A percentile compares a stretch with the other conserved stretches of the same genome.
Evolutionary conservation across 371 early-diverging fungal species (phyloP).

Genomic region (Lichtheimia hyalospora): DNA sequence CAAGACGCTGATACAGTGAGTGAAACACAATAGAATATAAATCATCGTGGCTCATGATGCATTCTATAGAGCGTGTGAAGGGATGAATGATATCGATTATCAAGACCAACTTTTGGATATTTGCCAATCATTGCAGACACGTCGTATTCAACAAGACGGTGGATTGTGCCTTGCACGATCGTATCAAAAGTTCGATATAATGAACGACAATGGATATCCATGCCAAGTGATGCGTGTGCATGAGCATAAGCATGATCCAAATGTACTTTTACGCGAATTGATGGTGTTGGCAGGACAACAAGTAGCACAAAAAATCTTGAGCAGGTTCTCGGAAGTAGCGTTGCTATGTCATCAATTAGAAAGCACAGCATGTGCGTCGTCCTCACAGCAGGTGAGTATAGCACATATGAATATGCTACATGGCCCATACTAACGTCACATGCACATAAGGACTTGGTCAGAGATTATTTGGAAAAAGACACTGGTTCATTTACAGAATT

Average conservation of each 20-base stretch:
- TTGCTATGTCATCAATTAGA: constrained; percentile 29
- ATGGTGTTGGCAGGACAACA: constrained; percentile 31
- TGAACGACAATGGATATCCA: constrained; percentile 28
- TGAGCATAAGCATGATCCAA: constrained; percentile 11
- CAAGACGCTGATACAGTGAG: constrained; percentile 70
- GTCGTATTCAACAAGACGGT: constrained; percentile 11
- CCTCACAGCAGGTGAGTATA: no score
- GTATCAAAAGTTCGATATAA: constrained; percentile 17
- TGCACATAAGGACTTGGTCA: constrained; percentile 8
- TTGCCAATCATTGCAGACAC: constrained; percentile 18
- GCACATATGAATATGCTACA: no score
- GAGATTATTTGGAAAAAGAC: constrained; percentile 20
- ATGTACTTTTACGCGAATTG: constrained; percentile 23
- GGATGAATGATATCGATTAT: not conserved
- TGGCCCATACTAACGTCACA: not conserved
- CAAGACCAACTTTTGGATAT: constrained; percentile 10
- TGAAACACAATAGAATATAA: constrained; percentile 23
- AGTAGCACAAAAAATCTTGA: constrained; percentile 35
- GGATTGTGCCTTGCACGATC: constrained; percentile 12
- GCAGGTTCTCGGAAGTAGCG: constrained; percentile 35
- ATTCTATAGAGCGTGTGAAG: no score
- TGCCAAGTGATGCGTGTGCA: constrained; percentile 7
- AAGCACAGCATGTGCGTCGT: constrained; percentile 3
- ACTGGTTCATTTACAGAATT: not conserved
- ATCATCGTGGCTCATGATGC: no score